Evolutionary conservation across 2,329 filamentous ascomycete genomes (phyloP).

Genomic region (Cladosporium colombiae): DNA sequence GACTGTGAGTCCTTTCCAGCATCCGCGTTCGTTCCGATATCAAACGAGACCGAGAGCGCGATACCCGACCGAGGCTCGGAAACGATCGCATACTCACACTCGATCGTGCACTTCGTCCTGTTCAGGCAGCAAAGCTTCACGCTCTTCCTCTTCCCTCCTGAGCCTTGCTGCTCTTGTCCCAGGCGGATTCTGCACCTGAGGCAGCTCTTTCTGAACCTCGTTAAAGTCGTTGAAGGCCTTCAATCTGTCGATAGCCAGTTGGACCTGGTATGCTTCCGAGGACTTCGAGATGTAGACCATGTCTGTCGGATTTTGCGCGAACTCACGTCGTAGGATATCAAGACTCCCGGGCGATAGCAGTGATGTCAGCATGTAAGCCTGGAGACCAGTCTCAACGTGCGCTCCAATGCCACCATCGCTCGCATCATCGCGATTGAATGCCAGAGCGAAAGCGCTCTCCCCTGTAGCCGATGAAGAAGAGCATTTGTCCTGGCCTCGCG

Average conservation of each 20-base stretch:
- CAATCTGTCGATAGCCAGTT: conserved; percentile 3
- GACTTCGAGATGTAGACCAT: neutral
- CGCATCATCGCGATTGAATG: too few relatives aligned
- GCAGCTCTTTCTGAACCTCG: neutral
- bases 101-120: neutral
- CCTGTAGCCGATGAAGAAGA: neutral
- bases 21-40: conserved; percentile 5
- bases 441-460: neutral
- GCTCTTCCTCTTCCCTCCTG: neutral
- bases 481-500: neutral
- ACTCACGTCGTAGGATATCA: neutral
- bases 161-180: conserved; percentile 2
- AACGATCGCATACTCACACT: neutral
- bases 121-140: neutral
- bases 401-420: neutral
- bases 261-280: neutral
- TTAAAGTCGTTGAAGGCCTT: conserved; percentile 5
- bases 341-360: neutral
- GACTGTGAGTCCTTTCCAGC: neutral
- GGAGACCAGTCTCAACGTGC: neutral
- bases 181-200: neutral
- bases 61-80: neutral
- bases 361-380: neutral
- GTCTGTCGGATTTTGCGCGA: neutral
- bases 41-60: neutral